Evolutionary conservation across 2,329 filamentous ascomycete species (phyloP).

Genomic region (Aspergillus luchuensis): DNA sequence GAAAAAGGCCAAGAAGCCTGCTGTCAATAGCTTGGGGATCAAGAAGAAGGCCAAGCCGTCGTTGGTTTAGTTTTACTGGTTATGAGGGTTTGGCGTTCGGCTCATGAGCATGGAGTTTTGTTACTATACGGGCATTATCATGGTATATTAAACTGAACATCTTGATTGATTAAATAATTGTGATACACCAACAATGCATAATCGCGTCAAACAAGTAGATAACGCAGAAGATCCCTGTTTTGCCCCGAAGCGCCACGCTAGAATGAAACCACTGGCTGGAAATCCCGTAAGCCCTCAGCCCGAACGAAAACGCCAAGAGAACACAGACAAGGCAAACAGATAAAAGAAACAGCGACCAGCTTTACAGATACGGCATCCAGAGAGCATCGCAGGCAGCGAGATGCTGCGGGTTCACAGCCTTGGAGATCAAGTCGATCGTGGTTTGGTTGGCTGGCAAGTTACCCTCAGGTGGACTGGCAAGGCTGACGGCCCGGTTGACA

Average conservation of each 20-base stretch:
- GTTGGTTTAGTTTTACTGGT: conserved; percentile 36
- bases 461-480: conserved; percentile 73
- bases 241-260: conserved; percentile 29
- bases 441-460: conserved; percentile 95
- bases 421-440: conserved; percentile 90
- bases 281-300: background rate
- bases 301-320: conserved; percentile 17
- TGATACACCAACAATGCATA: conserved; percentile 10
- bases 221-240: conserved; percentile 18
- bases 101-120: conserved; percentile 2
- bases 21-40: conserved; percentile 73
- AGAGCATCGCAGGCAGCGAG: conserved; percentile 85
- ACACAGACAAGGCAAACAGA: conserved; percentile 19
- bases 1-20: conserved; percentile 85
- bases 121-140: conserved; percentile 2
- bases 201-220: conserved; percentile 12
- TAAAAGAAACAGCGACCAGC: conserved; percentile 12
- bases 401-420: conserved; percentile 88
- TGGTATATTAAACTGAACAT: background rate
- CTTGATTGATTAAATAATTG: conserved; percentile 10
- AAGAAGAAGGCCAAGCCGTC: conserved; percentile 79
- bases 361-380: conserved; percentile 93
- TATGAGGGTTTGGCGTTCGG: conserved; percentile 13
- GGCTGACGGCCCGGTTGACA: conserved; percentile 82
- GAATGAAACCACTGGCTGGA: conserved; percentile 17